Base-by-base conservation (phyloP, 2,329 filamentous ascomycete species). In the Alternaria dauci region DNA sequence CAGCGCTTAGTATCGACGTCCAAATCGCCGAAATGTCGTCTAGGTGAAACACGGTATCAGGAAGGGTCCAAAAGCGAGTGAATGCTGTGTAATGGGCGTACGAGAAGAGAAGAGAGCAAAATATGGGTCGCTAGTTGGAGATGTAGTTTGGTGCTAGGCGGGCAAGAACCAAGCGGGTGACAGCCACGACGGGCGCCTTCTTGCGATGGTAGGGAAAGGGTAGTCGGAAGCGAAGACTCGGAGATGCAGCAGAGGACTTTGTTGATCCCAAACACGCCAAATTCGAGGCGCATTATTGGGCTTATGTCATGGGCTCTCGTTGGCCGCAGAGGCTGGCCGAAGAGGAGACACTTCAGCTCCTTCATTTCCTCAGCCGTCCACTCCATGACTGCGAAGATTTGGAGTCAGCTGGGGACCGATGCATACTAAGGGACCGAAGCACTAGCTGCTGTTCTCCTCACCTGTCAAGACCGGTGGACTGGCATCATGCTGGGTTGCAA, bases 1-100 rank as follows among this genome's bases (percentile, higher is more conserved):
- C 65, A 67, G 75, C 74, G 75, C 74, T 73, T 77, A 76, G 66
- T 65, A 71, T 62, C 62, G 65, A 61, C 50, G 58, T 66, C 57
- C 55, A 66, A 72, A 67, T 73, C 68, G 72, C 57, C 65, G 68
- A 62, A 62, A 71, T 67, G 57, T 59, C 65, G 63, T 64, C 52
- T 59, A 68, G 63, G 63, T 73, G 70, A 75, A 76, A 75, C 73
- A 67, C 66, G 51, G 68, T 65, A 64, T 66, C 60, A 62, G 62
- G 55, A 59, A 60, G 55, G 50, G 64, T 64, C 66, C 71, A 68
- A 74, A 68, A 66, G 64, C 55, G 58, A 54, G 51, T 59, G 65
- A 61, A 71, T 69, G 58, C 46, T 66, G 69, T 52, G 65, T 67
- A 69, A 63, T 34, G 59, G 62, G 55, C 51, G 58, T 62, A 52